Evolutionary conservation across 352 stramenopile genomes (phyloP), one percentile per base, ranked within the genome.

Genomic region (Phytopythium helicoides): DNA sequence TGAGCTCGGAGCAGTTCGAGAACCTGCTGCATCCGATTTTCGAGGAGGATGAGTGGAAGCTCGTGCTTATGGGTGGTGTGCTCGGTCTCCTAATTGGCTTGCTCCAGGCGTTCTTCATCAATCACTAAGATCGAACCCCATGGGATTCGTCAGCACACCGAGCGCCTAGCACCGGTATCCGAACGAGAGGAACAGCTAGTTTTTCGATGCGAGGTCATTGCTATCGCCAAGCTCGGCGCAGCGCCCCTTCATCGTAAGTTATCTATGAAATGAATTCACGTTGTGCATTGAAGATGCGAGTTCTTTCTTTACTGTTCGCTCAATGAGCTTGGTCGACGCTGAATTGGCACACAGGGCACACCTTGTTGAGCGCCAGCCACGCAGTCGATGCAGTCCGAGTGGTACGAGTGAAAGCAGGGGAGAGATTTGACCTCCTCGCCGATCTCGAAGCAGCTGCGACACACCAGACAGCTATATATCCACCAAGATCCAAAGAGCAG

Each of bases 41-140:
- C 71, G 86, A 99, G 67, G 96, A 99, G 61, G 97, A 99, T 64
- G 97, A 99, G 81, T 97, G 97, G 76, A 98, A 98, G 56, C 76
- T 99, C 3, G 98, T 99, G 66, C 66, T 98, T 45, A 96, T 98
- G 66, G 97, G 97, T 38, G 96, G 94, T 19, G 81, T 93, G 18
- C 77, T 99, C 8, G 97, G 97, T 37, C 67, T 96, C 33, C 55
- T 84, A 14, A 96, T 97, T 45, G 96, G 95, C 35, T 60, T 96
- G 56, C 49, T 97, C n/a, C 95, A 99, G 66, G 79, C 87, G n/a
- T 88, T 93, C 57, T 70, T 92, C 25, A 90, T 95, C 66, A 87
- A 90, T 48, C 76, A 90, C 56, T 92, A 81, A 62, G 31, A 36
- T 47, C 41, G n/a, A n/a, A n/a, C n/a, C n/a, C n/a, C n/a, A n/a